phyloP scores from a whole-genome alignment of 495 filamentous ascomycete species.

The Bacidia gigantensis region DNA sequence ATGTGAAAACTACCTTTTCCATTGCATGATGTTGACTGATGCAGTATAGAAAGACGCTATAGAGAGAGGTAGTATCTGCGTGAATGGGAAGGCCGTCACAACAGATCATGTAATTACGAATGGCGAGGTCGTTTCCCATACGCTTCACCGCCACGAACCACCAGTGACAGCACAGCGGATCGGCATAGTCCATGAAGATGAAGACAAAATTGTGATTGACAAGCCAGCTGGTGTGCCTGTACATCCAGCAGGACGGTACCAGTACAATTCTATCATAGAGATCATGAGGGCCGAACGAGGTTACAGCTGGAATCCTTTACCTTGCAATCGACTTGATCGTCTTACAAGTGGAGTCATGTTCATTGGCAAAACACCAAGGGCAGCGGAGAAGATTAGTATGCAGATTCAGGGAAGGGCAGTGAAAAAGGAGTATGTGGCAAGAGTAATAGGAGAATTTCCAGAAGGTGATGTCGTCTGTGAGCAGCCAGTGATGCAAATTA shows the following conservation, averaged over 20 bases:
- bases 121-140: constrained; percentile 81
- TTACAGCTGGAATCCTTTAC: constrained; percentile 55
- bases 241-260: constrained; percentile 87
- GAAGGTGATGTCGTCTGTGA: constrained; percentile 66
- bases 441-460: constrained; percentile 84
- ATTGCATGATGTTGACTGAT: constrained; percentile 3
- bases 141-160: constrained; percentile 89
- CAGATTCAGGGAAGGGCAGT: constrained; percentile 65
- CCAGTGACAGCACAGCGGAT: constrained; percentile 72
- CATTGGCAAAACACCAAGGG: constrained; percentile 68
- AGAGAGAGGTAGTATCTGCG: constrained; percentile 52
- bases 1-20: constrained; percentile 35
- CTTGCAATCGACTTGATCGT: constrained; percentile 88
- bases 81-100: constrained; percentile 53
- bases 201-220: constrained; percentile 86
- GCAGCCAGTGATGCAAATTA: constrained; percentile 85
- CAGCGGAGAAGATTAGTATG: constrained; percentile 57
- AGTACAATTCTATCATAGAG: constrained; percentile 86
- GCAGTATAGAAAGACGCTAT: constrained; percentile 58
- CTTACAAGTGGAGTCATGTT: constrained; percentile 97
- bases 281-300: constrained; percentile 74
- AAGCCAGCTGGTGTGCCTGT: constrained; percentile 93
- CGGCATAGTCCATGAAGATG: constrained; percentile 74
- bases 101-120: constrained; percentile 53
- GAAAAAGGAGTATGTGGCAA: constrained; percentile 85